A percentile compares a stretch with the other conserved stretches of the same genome.
Conservation (phyloP, 352 stramenopile species). For the Globisporangium radiosum region DNA sequence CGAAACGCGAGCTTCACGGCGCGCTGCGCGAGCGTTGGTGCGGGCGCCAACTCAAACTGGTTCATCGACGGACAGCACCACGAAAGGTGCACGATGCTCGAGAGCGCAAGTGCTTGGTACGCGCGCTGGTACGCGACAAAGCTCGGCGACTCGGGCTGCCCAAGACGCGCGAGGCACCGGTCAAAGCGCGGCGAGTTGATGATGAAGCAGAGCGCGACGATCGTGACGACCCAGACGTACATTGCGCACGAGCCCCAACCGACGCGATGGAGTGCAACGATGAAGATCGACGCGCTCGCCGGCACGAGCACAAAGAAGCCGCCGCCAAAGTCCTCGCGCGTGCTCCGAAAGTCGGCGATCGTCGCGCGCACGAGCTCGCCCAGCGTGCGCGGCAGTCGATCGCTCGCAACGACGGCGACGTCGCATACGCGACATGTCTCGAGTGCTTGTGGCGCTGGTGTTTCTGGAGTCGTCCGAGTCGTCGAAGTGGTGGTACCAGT, state of each 20-base stretch:
- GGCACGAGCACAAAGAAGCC: conserved; percentile 42
- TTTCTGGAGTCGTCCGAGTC: too few relatives aligned
- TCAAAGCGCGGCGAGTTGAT: conserved; percentile 37
- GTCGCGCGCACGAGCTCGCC: conserved; percentile 24
- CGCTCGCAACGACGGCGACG: not conserved
- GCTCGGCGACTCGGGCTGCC: conserved; percentile 18
- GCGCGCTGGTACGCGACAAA: conserved; percentile 39
- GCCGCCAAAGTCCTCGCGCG: conserved; percentile 27
- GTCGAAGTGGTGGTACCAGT: too few relatives aligned
- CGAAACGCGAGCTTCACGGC: conserved; percentile 14
- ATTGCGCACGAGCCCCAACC: conserved; percentile 24
- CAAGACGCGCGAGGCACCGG: conserved; percentile 24
- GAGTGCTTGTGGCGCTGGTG: not conserved
- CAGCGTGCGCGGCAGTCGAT: conserved; percentile 19
- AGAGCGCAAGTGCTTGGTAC: conserved; percentile 31
- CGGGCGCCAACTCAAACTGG: not conserved
- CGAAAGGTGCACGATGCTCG: conserved; percentile 31
- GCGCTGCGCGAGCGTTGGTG: conserved; percentile 4
- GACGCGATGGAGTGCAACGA: conserved; percentile 23
- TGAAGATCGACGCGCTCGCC: conserved; percentile 22
- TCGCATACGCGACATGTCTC: conserved; percentile 15
- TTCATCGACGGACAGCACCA: conserved; percentile 25
- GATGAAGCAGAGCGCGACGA: conserved; percentile 37
- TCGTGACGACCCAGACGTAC: conserved; percentile 30
- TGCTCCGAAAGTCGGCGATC: conserved; percentile 23